Base-by-base conservation (phyloP, 257 asterid species). In the Capsicum chinense region DNA sequence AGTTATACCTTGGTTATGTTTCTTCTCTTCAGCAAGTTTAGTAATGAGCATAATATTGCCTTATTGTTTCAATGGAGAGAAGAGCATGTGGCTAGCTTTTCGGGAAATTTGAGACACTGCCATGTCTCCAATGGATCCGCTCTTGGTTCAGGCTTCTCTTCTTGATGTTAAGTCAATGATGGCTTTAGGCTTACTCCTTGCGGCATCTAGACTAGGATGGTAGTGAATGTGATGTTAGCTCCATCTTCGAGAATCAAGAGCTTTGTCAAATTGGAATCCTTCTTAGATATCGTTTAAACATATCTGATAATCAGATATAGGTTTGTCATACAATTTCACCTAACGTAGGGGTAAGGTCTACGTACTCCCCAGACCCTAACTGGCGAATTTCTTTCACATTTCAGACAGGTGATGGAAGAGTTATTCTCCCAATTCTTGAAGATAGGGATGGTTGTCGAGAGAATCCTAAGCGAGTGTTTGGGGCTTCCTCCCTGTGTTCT, bases 381-480 rank as follows among this genome's bases (percentile, higher is more conserved):
- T 26, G 26, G 26, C 26, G 26, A 26, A 3, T 73, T 50, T 12
- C n/a, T 21, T 66, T 16, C 6, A 37, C 13, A 59, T 52, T 78
- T 7, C 86, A 92, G 93, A 89, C 87, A 88, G 35, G 87, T 87
- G 42, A 16, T 86, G 9, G 95, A 92, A 50, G 92, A 89, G 81
- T 6, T 91, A 71, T 91, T 93, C 84, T 39, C 35, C n/a, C 39
- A 83, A n/a, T 89, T 93, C 54, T 39, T 85, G 14, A 88, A 87
- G 83, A 86, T 87, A 0, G 91, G 90, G 1, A 80, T 80, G 19
- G 7, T 93, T 2, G 26, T 91, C 1, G 92, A 92, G 87, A 83
- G 87, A n/a, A 88, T 93, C 57, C 9, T 93, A 66, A 91, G 88
- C 63, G 95, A 90, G 10, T 93, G 94, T 64, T 79, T 93, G 81